Conservation (phyloP, 1,284 basidiomycete species). For the Ustilago tritici region DNA sequence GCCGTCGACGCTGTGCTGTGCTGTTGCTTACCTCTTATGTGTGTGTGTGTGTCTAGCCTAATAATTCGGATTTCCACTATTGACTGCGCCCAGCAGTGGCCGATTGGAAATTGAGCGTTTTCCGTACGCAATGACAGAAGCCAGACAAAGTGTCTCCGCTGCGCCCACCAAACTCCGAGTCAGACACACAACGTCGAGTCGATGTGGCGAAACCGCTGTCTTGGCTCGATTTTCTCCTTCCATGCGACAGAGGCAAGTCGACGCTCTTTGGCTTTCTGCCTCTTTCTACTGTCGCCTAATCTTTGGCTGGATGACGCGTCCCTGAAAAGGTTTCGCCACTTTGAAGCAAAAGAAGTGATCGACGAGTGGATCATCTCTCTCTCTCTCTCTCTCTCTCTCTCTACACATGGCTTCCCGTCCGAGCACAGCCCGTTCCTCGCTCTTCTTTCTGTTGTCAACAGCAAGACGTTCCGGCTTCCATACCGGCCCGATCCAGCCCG, state of each 20-base stretch:
- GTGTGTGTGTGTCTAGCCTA: conserved; percentile 1
- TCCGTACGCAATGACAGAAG: conserved; percentile 4
- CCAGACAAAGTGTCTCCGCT: not conserved
- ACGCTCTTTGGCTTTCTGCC: conserved; percentile 17
- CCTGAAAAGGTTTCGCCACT: not conserved
- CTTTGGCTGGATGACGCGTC: conserved; percentile 21
- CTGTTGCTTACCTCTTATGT: conserved; percentile 8
- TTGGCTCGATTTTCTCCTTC: not conserved
- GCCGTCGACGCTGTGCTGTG: not conserved
- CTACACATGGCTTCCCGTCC: conserved; percentile 1
- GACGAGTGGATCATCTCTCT: not conserved
- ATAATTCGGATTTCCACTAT: conserved; percentile 1
- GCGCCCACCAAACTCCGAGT: not conserved
- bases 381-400: too few relatives aligned
- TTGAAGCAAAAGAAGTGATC: not conserved
- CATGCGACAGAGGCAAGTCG: conserved; percentile 14
- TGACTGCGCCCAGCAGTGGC: not conserved
- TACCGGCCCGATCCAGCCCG: not conserved
- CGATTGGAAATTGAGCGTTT: conserved; percentile 22
- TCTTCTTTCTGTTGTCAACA: not conserved
- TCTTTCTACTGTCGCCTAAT: conserved; percentile 10
- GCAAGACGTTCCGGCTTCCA: not conserved
- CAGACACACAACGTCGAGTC: not conserved
- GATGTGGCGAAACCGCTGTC: conserved; percentile 17
- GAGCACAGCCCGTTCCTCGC: conserved; percentile 9